Evolutionary conservation across 306 rosid species (phyloP), one percentile per base, ranked within the genome.

Genomic region (Coriaria nepalensis): DNA sequence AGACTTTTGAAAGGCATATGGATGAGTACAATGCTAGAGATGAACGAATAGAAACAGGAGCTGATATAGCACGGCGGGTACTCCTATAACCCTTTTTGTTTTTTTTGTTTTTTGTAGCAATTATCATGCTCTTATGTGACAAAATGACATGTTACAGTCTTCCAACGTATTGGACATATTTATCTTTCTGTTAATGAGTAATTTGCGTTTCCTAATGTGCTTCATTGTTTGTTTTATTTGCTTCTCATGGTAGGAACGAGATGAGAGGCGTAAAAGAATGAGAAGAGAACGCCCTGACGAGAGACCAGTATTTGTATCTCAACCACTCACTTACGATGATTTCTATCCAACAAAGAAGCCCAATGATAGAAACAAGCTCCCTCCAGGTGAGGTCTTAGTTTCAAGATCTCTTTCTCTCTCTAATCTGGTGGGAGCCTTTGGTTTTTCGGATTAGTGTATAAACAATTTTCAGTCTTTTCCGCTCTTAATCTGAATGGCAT

Each of bases 21-120:
- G 73, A 73, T 58, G 78, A 73, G 50, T 78, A 33, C 53, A 33
- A 13, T 64, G 81, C 83, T 9, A 85, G 80, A 4, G 93, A 79
- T 58, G 96, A 92, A 34, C 98, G 75, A 6, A 11, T 78, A 41
- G 94, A 85, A 75, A 60, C 67, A 51, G 98, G 68, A 50, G 94
- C 51, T 40, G 87, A 81, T 61, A 92, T 85, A 43, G 87, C 87
- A 1, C 94, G 96, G 37, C 92, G 98, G 94, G 98, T 92, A 81
- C 8, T 35, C 49, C 12, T 43, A 52, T 52, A 36, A 35, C 43
- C 13, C 12, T 49, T 45, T 58, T 45, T 49, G 65, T 10, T 47
- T 13, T 57, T 6, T 12, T 47, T 35, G 60, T 20, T 20, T 20
- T 20, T 1, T 20, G 29, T 20, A 3, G 29, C 1, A 20, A 20